These are phyloP conservation scores for Mycena leptocephala DNA, from an alignment of 768 basidiomycete genomes.

Conservation along the genomic window DNA sequence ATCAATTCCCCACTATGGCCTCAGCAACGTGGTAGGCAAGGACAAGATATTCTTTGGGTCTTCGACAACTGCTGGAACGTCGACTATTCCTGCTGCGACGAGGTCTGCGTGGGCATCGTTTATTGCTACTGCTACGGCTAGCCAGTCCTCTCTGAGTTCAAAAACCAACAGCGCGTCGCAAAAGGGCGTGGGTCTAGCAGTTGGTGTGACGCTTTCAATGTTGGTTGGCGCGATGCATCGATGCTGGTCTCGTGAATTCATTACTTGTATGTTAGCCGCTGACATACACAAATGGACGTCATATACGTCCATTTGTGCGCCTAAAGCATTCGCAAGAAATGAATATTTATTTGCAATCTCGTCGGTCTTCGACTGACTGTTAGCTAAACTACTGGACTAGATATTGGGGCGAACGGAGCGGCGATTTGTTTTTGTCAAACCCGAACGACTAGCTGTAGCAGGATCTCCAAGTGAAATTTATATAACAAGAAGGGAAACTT, in stretches of 20 bases:
- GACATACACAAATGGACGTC: neutral
- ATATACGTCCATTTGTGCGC: neutral
- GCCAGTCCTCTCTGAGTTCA: no score
- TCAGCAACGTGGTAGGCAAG: no score
- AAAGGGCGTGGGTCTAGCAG: no score
- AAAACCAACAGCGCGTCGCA: no score
- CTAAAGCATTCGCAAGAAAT: neutral
- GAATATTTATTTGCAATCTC: neutral
- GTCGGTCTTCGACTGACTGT: neutral
- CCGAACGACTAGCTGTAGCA: neutral
- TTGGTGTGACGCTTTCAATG: neutral
- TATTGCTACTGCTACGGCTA: no score
- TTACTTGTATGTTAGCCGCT: neutral
- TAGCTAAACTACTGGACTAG: neutral
- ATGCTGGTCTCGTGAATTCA: neutral
- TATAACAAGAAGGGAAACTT: neutral
- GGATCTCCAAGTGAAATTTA: neutral
- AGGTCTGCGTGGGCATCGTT: no score
- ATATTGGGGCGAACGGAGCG: neutral
- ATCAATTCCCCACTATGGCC: no score
- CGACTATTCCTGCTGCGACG: no score
- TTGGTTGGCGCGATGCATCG: neutral
- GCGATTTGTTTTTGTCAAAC: neutral
- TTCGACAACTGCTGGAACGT: no score
- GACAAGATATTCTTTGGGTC: no score